Evolutionary conservation across 805 yeast species (phyloP).

Genomic region (Wickerhamomyces strasburgensis): DNA sequence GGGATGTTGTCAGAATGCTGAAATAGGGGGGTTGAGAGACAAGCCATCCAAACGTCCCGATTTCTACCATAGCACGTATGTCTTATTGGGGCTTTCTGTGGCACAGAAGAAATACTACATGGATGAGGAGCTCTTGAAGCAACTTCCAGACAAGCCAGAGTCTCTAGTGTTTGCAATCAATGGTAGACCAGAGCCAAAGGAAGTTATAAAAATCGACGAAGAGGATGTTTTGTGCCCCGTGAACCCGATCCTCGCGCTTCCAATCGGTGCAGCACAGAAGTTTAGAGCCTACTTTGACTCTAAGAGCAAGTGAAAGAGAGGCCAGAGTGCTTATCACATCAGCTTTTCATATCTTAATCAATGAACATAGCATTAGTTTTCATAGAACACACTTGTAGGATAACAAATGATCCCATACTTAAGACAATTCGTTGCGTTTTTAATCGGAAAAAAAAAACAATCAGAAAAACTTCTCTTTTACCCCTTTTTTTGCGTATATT

Average conservation of each 20-base stretch:
- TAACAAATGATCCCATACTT: too few relatives aligned
- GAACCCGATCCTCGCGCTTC: conserved; percentile 59
- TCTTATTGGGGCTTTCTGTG: conserved; percentile 60
- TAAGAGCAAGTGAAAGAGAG: neutral
- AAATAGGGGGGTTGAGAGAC: conserved; percentile 74
- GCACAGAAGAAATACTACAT: conserved; percentile 17
- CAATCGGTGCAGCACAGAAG: conserved; percentile 35
- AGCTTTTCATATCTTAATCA: too few relatives aligned
- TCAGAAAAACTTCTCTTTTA: too few relatives aligned
- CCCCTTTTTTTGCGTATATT: too few relatives aligned
- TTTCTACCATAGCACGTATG: conserved; percentile 87
- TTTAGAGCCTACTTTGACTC: conserved; percentile 15
- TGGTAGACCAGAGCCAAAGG: conserved; percentile 2
- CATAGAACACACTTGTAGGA: too few relatives aligned
- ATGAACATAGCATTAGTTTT: too few relatives aligned
- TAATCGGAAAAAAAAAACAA: too few relatives aligned
- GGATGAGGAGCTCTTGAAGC: conserved; percentile 1
- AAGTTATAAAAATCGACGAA: conserved; percentile 17
- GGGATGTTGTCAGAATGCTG: conserved; percentile 62
- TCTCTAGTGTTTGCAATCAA: conserved; percentile 9
- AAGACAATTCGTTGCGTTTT: too few relatives aligned
- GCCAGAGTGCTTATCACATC: too few relatives aligned
- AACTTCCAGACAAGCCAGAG: conserved; percentile 5
- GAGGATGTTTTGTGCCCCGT: conserved; percentile 28
- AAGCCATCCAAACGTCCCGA: conserved; percentile 82